Percentiles rank a stretch among this genome's conserved stretches.
Conservation (phyloP, 2,329 filamentous ascomycete genomes). For the Orbilia blumenaviensis region DNA sequence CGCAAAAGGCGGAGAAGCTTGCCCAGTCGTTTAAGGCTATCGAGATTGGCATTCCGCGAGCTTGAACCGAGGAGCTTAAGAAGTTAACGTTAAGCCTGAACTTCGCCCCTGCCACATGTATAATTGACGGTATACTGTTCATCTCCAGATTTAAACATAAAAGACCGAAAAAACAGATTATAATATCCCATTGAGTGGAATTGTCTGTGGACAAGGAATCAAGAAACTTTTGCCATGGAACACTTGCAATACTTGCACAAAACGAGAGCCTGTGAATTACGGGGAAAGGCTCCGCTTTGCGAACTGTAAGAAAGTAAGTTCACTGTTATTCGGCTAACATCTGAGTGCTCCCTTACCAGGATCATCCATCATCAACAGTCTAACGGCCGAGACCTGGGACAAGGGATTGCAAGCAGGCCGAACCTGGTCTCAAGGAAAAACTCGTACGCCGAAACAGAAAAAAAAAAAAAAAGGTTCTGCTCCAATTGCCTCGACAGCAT, state of each 20-base stretch:
- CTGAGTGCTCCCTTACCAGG: conserved; percentile 17
- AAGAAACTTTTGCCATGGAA: too few relatives aligned
- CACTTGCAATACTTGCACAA: too few relatives aligned
- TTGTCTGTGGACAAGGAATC: too few relatives aligned
- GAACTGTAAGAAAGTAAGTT: not conserved
- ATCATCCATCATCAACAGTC: conserved; percentile 39
- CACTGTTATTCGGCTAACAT: conserved; percentile 18
- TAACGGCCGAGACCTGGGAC: conserved; percentile 39
- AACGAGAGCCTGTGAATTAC: not conserved
- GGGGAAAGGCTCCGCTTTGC: not conserved
- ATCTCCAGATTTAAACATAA: not conserved
- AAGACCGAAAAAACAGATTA: too few relatives aligned
- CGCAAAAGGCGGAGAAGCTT: conserved; percentile 54
- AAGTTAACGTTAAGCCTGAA: conserved; percentile 7
- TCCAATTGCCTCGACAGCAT: conserved; percentile 9
- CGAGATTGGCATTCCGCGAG: conserved; percentile 42
- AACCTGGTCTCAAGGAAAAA: conserved; percentile 36
- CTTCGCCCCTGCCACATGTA: conserved; percentile 5
- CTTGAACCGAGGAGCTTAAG: conserved; percentile 29
- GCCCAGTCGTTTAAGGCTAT: conserved; percentile 52
- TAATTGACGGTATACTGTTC: not conserved
- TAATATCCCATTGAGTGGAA: too few relatives aligned
- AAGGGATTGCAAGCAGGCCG: conserved; percentile 24
- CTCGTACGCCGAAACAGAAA: conserved; percentile 35
- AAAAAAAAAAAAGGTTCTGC: conserved; percentile 22